These are phyloP conservation scores for Fusarium redolens DNA, from an alignment of 2,329 filamentous ascomycete genomes.

Conservation along the genomic window DNA sequence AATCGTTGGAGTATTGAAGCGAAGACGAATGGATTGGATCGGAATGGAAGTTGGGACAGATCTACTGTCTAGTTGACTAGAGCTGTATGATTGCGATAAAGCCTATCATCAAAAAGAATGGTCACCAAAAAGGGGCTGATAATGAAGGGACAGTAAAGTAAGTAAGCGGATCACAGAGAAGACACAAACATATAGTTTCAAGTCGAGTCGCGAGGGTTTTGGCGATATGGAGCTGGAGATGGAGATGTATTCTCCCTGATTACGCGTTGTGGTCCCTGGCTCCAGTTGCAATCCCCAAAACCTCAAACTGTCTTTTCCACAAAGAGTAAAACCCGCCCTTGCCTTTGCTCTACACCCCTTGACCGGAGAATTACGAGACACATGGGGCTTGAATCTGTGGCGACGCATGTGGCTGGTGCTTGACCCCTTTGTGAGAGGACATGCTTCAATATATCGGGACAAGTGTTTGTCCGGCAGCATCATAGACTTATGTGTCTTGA, in stretches of 20 bases:
- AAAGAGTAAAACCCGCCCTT: constrained; percentile 12
- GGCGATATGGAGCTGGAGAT: background rate
- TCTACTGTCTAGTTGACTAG: constrained; percentile 4
- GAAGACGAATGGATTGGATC: background rate
- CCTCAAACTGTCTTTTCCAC: constrained; percentile 39
- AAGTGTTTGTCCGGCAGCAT: constrained; percentile 27
- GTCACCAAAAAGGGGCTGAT: constrained; percentile 5
- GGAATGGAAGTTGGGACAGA: constrained; percentile 9
- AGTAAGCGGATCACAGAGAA: background rate
- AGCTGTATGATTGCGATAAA: constrained; percentile 6
- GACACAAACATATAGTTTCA: constrained; percentile 1
- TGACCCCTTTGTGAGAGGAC: background rate
- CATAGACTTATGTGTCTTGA: background rate
- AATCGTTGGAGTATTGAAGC: background rate
- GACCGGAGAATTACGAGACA: background rate
- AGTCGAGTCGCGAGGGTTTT: background rate
- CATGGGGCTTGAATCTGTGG: constrained; percentile 16
- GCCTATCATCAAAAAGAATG: constrained; percentile 17
- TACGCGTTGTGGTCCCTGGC: constrained; percentile 29
- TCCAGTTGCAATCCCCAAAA: constrained; percentile 19
- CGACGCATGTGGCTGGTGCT: constrained; percentile 12
- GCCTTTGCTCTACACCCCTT: background rate
- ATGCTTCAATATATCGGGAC: background rate
- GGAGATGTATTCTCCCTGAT: constrained; percentile 25
- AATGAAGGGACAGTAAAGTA: constrained; percentile 2